A percentile compares a stretch with the other conserved stretches of the same genome.
These are phyloP conservation scores for Vinca major DNA, from an alignment of 305 asterid genomes.

Conservation along the genomic window DNA sequence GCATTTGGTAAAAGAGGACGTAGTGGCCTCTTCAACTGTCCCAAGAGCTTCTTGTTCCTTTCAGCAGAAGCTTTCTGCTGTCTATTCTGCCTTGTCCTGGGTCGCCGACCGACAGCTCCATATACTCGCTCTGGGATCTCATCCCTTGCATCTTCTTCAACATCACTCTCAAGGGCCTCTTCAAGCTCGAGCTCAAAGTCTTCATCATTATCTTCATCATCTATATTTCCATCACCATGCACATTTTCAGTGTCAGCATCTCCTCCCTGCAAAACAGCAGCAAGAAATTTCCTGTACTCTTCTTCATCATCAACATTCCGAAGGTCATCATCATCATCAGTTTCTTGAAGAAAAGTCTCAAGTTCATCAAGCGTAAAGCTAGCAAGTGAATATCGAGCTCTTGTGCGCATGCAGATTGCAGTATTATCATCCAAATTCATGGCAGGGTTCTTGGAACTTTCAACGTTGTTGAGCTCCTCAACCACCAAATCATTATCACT, in stretches of 20 bases:
- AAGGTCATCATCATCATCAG: slow-evolving; percentile 97
- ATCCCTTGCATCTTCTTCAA: slow-evolving; percentile 38
- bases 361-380: slow-evolving; percentile 90
- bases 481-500: slow-evolving; percentile 16
- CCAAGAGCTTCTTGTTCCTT: slow-evolving; percentile 42
- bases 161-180: slow-evolving; percentile 97
- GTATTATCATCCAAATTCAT: slow-evolving; percentile 51
- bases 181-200: slow-evolving; percentile 98
- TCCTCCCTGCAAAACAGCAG: slow-evolving; percentile 66
- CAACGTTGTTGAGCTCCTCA: slow-evolving; percentile 21
- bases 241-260: slow-evolving; percentile 42
- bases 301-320: slow-evolving; percentile 85
- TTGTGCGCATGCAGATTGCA: slow-evolving; percentile 90
- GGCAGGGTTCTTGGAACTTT: slow-evolving; percentile 27
- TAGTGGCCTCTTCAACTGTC: slow-evolving; percentile 56
- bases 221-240: slow-evolving; percentile 49
- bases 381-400: slow-evolving; percentile 98
- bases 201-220: slow-evolving; percentile 95
- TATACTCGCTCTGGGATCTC: slow-evolving; percentile 34
- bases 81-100: slow-evolving; percentile 62
- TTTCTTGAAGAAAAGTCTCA: slow-evolving; percentile 94
- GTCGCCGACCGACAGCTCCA: slow-evolving; percentile 31
- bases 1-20: slow-evolving; percentile 75
- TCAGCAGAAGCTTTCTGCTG: slow-evolving; percentile 43
- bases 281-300: slow-evolving; percentile 84